Evolutionary conservation across 768 basidiomycete species (phyloP).

Genomic region (Tulasnella sp.): DNA sequence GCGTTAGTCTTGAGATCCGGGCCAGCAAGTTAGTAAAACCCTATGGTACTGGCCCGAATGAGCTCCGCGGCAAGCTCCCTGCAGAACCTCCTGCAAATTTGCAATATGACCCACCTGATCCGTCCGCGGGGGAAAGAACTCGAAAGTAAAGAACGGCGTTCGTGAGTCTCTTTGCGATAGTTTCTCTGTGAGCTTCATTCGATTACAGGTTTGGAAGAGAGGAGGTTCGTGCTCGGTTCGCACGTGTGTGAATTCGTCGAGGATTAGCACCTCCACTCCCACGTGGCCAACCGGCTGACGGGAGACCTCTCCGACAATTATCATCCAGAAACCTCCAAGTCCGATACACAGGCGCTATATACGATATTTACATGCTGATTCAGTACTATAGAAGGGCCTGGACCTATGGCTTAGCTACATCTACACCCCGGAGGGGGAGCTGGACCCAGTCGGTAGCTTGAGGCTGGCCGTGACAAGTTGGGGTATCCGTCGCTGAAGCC

Average conservation of each 20-base stretch:
- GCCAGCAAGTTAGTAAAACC: slow-evolving; percentile 87
- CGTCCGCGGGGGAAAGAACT: slow-evolving; percentile 95
- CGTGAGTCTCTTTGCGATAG: slow-evolving; percentile 40
- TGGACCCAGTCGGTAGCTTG: too few species aligned
- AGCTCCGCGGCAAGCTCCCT: not conserved
- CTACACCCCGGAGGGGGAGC: too few species aligned
- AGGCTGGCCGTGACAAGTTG: too few species aligned
- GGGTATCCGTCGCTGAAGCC: not conserved
- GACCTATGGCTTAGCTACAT: too few species aligned
- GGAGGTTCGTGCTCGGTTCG: not conserved
- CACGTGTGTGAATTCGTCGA: not conserved
- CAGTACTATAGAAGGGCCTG: too few species aligned
- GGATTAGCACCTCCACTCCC: not conserved
- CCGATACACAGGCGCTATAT: too few species aligned
- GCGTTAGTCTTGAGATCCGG: slow-evolving; percentile 75
- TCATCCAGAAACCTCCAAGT: too few species aligned
- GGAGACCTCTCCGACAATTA: too few species aligned
- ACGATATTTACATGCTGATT: too few species aligned
- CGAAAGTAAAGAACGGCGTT: slow-evolving; percentile 83
- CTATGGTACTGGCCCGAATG: slow-evolving; percentile 33
- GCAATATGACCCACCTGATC: slow-evolving; percentile 58
- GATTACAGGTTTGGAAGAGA: not conserved
- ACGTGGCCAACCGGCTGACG: not conserved
- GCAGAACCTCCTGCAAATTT: not conserved
- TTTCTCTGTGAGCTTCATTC: slow-evolving; percentile 69